phyloP scores from a whole-genome alignment of 345 rosid genomes.

The Sisymbrium irio region DNA sequence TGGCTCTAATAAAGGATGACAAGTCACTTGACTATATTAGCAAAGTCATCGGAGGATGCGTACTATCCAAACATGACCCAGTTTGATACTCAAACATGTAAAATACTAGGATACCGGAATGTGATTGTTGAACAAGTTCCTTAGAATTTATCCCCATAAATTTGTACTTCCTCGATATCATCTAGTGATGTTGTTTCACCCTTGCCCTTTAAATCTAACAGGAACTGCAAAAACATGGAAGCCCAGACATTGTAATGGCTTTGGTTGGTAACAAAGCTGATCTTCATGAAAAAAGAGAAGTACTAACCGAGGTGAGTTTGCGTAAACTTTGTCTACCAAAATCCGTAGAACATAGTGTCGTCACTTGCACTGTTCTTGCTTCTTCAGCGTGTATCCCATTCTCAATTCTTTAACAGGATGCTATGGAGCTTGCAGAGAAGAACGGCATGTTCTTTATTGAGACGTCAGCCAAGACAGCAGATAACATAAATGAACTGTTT shows the following conservation, averaged over 20 bases:
- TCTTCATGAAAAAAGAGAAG: slow-evolving; percentile 85
- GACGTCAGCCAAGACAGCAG: slow-evolving; percentile 98
- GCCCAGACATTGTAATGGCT: slow-evolving; percentile 93
- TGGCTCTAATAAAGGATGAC: neutral
- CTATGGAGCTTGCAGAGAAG: slow-evolving; percentile 87
- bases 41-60: neutral
- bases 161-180: neutral
- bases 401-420: slow-evolving; percentile 57
- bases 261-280: slow-evolving; percentile 98
- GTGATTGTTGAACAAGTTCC: neutral
- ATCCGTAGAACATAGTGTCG: neutral
- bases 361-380: neutral
- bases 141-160: neutral
- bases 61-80: neutral
- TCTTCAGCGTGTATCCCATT: slow-evolving; percentile 6
- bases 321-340: neutral
- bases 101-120: neutral
- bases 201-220: slow-evolving; percentile 31
- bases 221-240: slow-evolving; percentile 98
- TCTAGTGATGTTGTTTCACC: neutral
- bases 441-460: slow-evolving; percentile 97
- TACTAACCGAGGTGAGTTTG: slow-evolving; percentile 58
- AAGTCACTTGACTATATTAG: neutral
- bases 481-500: slow-evolving; percentile 87
- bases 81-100: neutral